These are phyloP conservation scores for Strombidium stylifer DNA, from an alignment of 73 alveolate species.

Conservation along the genomic window DNA sequence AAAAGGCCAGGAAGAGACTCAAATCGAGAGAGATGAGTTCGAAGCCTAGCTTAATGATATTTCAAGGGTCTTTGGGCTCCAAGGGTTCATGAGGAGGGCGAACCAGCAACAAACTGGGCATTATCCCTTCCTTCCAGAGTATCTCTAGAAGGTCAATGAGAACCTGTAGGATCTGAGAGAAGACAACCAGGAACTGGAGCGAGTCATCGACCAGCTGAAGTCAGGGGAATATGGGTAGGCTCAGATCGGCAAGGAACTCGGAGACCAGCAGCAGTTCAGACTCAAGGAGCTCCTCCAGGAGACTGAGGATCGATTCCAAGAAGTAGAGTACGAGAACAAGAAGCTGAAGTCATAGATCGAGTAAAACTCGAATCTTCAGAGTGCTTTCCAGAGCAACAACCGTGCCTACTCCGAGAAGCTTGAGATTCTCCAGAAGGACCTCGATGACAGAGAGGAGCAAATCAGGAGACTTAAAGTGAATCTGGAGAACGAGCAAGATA, in stretches of 20 bases:
- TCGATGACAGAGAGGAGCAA: conserved; percentile 7
- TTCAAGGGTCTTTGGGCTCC: no score
- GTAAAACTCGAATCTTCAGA: not conserved
- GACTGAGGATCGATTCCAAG: conserved; percentile 1
- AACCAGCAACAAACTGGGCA: no score
- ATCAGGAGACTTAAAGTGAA: not conserved
- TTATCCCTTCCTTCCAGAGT: no score
- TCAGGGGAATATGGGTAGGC: not conserved
- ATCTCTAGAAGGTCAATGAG: no score
- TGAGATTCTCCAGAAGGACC: conserved; percentile 7
- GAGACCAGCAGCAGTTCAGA: conserved; percentile 5
- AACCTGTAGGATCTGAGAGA: conserved; percentile 1
- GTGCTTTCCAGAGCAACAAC: conserved; percentile 47
- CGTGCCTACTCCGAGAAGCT: conserved; percentile 40
- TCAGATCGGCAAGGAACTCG: not conserved
- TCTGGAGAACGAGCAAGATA: not conserved
- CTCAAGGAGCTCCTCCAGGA: conserved; percentile 1
- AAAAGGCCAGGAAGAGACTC: conserved; percentile 17
- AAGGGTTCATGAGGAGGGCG: no score
- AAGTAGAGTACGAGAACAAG: conserved; percentile 2
- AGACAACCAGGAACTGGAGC: conserved; percentile 16
- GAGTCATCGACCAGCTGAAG: conserved; percentile 1
- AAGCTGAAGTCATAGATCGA: conserved; percentile 12
- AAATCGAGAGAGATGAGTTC: not conserved
- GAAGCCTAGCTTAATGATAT: no score